Conservation (phyloP, 768 basidiomycete genomes). For the Rhizopogon salebrosus region DNA sequence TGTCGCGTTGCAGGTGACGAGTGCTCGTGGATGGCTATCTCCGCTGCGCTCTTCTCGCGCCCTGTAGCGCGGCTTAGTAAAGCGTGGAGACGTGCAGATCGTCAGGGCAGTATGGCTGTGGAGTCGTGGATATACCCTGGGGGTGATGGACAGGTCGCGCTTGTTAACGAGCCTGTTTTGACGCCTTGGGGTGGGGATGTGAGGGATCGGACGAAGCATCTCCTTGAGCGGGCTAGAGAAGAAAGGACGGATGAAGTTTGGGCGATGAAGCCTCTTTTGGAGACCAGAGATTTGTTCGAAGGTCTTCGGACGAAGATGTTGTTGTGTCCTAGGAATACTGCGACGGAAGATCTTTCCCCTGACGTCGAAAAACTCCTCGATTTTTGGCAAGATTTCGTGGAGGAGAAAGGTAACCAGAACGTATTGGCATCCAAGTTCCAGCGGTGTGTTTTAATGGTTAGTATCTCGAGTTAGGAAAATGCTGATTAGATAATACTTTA, state of each 20-base stretch:
- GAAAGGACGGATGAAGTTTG: conserved; percentile 41
- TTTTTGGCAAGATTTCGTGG: conserved; percentile 52
- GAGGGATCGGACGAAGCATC: conserved; percentile 39
- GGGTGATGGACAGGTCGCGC: conserved; percentile 25
- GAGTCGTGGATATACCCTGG: conserved; percentile 62
- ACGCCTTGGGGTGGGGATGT: conserved; percentile 71
- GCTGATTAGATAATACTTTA: conserved; percentile 18
- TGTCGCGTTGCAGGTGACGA: conserved; percentile 73
- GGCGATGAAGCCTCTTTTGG: conserved; percentile 33
- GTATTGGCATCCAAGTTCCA: conserved; percentile 52
- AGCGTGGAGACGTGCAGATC: conserved; percentile 73
- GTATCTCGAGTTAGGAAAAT: background rate
- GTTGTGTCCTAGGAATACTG: conserved; percentile 42
- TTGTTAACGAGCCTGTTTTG: conserved; percentile 36
- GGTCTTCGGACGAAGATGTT: conserved; percentile 43
- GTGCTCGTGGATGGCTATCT: conserved; percentile 73
- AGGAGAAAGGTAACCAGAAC: conserved; percentile 32
- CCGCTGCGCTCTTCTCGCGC: conserved; percentile 62
- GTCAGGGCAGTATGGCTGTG: conserved; percentile 48
- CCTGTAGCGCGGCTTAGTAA: conserved; percentile 75
- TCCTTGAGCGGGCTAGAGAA: conserved; percentile 40
- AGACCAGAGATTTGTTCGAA: conserved; percentile 47
- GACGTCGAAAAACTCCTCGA: conserved; percentile 46
- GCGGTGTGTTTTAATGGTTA: conserved; percentile 37
- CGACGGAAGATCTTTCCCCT: conserved; percentile 31